Evolutionary conservation across 1,284 basidiomycete genomes (phyloP), one percentile per base, ranked within the genome.

Genomic region (Hemileia vastatrix): DNA sequence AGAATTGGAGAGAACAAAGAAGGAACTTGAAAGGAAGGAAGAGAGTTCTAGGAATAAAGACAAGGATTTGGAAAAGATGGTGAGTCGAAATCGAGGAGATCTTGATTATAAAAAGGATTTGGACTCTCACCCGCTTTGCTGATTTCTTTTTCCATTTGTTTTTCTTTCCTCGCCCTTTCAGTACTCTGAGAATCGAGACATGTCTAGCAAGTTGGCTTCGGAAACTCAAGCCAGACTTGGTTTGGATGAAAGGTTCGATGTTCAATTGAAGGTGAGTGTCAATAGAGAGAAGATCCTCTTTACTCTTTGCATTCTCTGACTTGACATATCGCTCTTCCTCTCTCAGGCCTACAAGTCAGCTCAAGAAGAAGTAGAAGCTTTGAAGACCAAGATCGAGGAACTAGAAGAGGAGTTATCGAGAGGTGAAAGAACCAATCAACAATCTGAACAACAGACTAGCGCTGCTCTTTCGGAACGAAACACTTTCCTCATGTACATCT

Each of bases 401-500:
- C 78, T 95, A 51, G 92, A 95, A 78, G 81, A 83, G 66, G 81
- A 90, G 66, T 77, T 94, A 64, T 83, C 83, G 52, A 90, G 90
- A 75, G 90, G 90, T 64, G 88, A 94, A 73, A 81, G 87, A 47
- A 81, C 84, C 48, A 76, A 88, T 63, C 74, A 87, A 63, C 77
- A 79, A 43, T 83, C 84, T 1, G 90, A 94, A 75, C 83, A 80
- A 56, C 85, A 90, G 75, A 89, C 87, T 69, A 82, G 90, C 33
- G 87, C 91, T 75, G 90, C 95, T 76, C 77, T 93, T 50, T 90
- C 88, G 23, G 93, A 96, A 78, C 81, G 90, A 64, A 94, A 92
- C 75, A 92, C 90, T 23, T 80, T 96, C 21, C 78, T 96, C 53
- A 79, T 94, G 65, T 90, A 88, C 13, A 89, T 96, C 32, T 95